Evolutionary conservation across 2,329 filamentous ascomycete genomes (phyloP).

Genomic region (Aureobasidium sp.): DNA sequence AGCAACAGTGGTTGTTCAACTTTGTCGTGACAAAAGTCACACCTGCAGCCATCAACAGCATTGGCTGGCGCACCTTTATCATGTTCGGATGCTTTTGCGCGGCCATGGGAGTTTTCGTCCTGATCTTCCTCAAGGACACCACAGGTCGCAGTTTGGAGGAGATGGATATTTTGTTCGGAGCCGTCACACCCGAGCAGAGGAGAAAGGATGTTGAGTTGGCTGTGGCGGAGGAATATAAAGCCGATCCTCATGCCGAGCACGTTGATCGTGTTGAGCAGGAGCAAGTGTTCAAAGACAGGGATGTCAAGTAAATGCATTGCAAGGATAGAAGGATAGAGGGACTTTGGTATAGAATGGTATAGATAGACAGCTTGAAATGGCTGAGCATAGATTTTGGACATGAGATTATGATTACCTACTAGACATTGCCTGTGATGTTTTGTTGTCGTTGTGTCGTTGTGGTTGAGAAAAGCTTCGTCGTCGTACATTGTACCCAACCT

Average conservation of each 20-base stretch:
- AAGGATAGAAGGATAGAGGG: not conserved
- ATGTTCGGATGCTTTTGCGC: constrained; percentile 33
- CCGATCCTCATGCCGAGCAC: constrained; percentile 3
- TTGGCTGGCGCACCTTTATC: constrained; percentile 32
- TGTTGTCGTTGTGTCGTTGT: too few relatives aligned
- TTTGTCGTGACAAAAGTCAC: constrained; percentile 36
- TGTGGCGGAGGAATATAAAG: constrained; percentile 7
- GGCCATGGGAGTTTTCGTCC: constrained; percentile 26
- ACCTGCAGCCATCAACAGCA: constrained; percentile 32
- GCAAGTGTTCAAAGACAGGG: not conserved
- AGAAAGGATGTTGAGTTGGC: constrained; percentile 18
- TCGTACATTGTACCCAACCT: not conserved
- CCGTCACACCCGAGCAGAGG: constrained; percentile 17
- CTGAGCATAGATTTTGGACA: not conserved
- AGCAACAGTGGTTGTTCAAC: constrained; percentile 30
- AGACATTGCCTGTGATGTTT: not conserved
- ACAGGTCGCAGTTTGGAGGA: constrained; percentile 18
- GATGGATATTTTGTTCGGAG: constrained; percentile 17
- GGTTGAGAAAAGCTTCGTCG: not conserved
- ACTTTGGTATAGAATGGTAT: not conserved
- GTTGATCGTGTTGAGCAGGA: constrained; percentile 1
- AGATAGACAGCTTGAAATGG: not conserved
- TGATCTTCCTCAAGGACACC: constrained; percentile 22
- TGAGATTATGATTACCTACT: not conserved
- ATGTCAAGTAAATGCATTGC: not conserved